Evolutionary conservation across 805 yeast genomes (phyloP), one percentile per base, ranked within the genome.

Genomic region (Ogataea methylovora): DNA sequence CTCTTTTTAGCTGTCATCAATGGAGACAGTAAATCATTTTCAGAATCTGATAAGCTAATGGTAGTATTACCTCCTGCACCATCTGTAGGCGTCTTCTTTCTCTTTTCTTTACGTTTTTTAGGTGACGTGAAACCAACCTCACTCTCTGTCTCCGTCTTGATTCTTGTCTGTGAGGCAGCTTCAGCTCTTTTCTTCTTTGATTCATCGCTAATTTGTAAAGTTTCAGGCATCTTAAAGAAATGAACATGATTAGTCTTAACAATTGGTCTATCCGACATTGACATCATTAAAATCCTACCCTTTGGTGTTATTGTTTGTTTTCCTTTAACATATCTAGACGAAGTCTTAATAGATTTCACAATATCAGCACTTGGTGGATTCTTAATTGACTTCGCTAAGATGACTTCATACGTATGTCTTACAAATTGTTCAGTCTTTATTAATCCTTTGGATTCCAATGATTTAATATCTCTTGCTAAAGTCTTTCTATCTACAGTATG

Each of bases 401-500:
- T 9, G 4, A 30, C 8, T 15, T 30, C 15, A 8, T 16, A 11
- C 3, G 19, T 8, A 22, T n/a, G 26, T 21, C 22, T 16, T 21
- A 15, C 13, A 20, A 8, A 22, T 30, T 17, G 33, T 31, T 38
- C 40, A 1, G 44, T 30, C n/a, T 27, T 36, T 6, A 55, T 27
- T 4, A 35, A 16, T 0, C 63, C 59, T 10, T 61, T 52, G 0
- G 43, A 40, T 4, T 53, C 54, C 20, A 76, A 53, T 4, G 45
- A 37, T 1, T 44, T 41, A 0, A 71, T 57, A 41, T 73, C 80
- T 5, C 68, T 63, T 6, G 50, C 46, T 10, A 73, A 46, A 0
- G 88, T 81, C 34, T 66, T 68, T 23, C 72, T 65, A 43, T 81
- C 88, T 13, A 76, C 60, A 1, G 28, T 25, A n/a, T n/a, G 33